Base-by-base conservation (phyloP, 2,329 filamentous ascomycete species). In the Xylariaceae sp. region DNA sequence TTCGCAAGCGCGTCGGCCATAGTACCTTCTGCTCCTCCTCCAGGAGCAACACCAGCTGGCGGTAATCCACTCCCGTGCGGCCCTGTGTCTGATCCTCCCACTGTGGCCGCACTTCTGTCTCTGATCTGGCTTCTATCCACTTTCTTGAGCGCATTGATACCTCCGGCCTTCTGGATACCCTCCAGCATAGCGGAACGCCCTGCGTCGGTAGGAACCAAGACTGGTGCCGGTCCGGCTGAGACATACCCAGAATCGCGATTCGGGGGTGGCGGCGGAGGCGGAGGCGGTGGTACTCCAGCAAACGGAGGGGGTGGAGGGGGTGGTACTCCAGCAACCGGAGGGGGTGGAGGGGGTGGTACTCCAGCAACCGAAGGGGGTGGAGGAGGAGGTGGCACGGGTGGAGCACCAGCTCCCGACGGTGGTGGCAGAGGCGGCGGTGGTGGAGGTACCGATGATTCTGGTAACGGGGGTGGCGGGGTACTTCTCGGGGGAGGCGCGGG, bases 1-100 rank as follows among this genome's bases (percentile, higher is more conserved):
- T 85, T 87, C 55, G 90, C 90, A 64, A 96, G 75, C 41, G 91
- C 92, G 75, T 88, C 91, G 18, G 91, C 91, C 81, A 97, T 84
- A 29, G 84, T 86, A 50, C 85, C 81, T 16, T 79, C 81, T n/a
- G n/a, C n/a, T 15, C 78, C 80, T 36, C 80, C 80, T 43, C 76
- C 70, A 42, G 77, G 70, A n/a, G 77, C 72, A 36, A 80, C 70
- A 20, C 81, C 81, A 39, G 81, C 74, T 7, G 83, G 74, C 50
- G 82, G 75, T 53, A 79, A 64, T 32, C 77, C 79, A 63, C 77
- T 79, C 23, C 79, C 79, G 43, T 78, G 74, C 33, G 81, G 76
- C 4, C 77, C 79, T 42, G 77, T 77, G 60, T 81, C 78, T 18
- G 64, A 61, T 35, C 70, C 85, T 41, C 80, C 78, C 36, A 91